phyloP scores from a whole-genome alignment of 306 rosid genomes.

The Prunus persica region Prunus_persica_NCBIv2 NC_034012.1:24836501-24837000 shows the following conservation, averaged over 20 bases:
- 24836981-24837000: too few relatives aligned
- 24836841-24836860: conserved; percentile 66
- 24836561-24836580: conserved; percentile 67
- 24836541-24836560: conserved; percentile 52
- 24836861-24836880: conserved; percentile 27
- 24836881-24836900: background rate
- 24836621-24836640: conserved; percentile 65
- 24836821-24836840: conserved; percentile 66
- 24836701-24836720: conserved; percentile 37
- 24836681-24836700: conserved; percentile 54
- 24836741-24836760: conserved; percentile 45
- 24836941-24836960: background rate
- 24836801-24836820: conserved; percentile 52
- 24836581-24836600: conserved; percentile 45
- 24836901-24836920: background rate
- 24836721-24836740: conserved; percentile 48
- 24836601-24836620: conserved; percentile 37
- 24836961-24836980: too few relatives aligned
- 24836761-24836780: conserved; percentile 26
- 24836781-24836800: conserved; percentile 56
- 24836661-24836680: conserved; percentile 53
- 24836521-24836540: too few relatives aligned
- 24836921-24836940: conserved; percentile 2
- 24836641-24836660: conserved; percentile 62
- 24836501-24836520: too few relatives aligned